These are phyloP conservation scores for Talaromyces wortmannii DNA, from an alignment of 495 filamentous ascomycete genomes.

Conservation along the genomic window DNA sequence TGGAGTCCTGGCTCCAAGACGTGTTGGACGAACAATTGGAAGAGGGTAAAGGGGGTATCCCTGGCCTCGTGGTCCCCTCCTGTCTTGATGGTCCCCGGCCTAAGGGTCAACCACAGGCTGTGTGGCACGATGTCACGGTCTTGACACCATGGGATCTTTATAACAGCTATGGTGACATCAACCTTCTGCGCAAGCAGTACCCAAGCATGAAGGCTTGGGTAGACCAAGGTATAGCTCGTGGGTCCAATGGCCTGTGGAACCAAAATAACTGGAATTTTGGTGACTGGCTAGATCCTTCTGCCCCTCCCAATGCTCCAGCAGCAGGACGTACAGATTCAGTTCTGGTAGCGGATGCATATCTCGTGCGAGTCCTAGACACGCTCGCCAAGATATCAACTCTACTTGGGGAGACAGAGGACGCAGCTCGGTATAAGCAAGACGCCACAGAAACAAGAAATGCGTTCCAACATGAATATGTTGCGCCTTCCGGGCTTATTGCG, in stretches of 20 bases:
- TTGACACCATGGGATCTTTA: conserved; percentile 38
- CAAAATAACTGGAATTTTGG: conserved; percentile 30
- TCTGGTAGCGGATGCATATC: conserved; percentile 45
- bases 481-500: conserved; percentile 23
- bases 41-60: no score
- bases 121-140: conserved; percentile 42
- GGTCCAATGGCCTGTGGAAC: conserved; percentile 28
- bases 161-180: conserved; percentile 29
- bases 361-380: conserved; percentile 36
- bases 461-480: conserved; percentile 37
- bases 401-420: conserved; percentile 20
- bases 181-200: conserved; percentile 30
- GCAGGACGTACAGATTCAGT: conserved; percentile 27
- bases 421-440: conserved; percentile 17
- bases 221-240: conserved; percentile 31
- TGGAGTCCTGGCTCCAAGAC: conserved; percentile 41
- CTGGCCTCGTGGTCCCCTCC: no score
- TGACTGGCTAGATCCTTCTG: conserved; percentile 48
- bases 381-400: conserved; percentile 14
- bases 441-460: conserved; percentile 16
- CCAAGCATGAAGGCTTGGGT: conserved; percentile 36
- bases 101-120: conserved; percentile 27
- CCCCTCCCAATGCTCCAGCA: conserved; percentile 33
- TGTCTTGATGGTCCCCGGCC: no score
- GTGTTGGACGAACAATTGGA: conserved; percentile 30